phyloP scores from a whole-genome alignment of 1,284 basidiomycete species.

The Ustilago lituana region DNA sequence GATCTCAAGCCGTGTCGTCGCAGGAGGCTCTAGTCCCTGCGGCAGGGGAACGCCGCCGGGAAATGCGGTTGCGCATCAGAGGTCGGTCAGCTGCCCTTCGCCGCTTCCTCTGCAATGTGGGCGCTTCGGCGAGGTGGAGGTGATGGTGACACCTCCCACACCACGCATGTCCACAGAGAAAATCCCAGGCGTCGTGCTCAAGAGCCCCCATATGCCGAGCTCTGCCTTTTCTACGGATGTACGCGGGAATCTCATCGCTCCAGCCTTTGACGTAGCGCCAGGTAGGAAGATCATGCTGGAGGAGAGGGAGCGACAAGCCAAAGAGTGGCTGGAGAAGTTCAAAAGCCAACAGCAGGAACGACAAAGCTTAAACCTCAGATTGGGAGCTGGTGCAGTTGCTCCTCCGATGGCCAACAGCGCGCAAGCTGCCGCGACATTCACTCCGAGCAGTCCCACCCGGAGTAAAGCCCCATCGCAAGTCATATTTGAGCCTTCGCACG shows the following conservation, averaged over 20 bases:
- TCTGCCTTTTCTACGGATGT: slow-evolving; percentile 13
- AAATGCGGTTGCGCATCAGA: slow-evolving; percentile 8
- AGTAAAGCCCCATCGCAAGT: not conserved
- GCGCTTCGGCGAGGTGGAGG: slow-evolving; percentile 27
- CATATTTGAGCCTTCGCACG: not conserved
- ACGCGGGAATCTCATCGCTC: slow-evolving; percentile 21
- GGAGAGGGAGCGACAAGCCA: slow-evolving; percentile 20
- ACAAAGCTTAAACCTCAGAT: slow-evolving; percentile 5
- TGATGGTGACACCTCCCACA: slow-evolving; percentile 40
- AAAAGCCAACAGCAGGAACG: slow-evolving; percentile 16
- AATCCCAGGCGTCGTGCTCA: slow-evolving; percentile 22
- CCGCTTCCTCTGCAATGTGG: slow-evolving; percentile 8
- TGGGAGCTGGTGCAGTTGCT: slow-evolving; percentile 9
- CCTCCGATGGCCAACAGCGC: slow-evolving; percentile 18
- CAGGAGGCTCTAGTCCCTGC: not conserved
- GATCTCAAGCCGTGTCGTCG: slow-evolving; percentile 26
- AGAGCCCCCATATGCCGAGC: slow-evolving; percentile 10
- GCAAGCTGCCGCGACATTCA: slow-evolving; percentile 18
- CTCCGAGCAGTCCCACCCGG: slow-evolving; percentile 8
- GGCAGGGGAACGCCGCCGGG: not conserved
- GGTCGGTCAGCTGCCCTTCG: slow-evolving; percentile 37
- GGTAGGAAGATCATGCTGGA: slow-evolving; percentile 26
- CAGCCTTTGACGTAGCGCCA: slow-evolving; percentile 36
- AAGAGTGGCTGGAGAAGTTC: slow-evolving; percentile 17
- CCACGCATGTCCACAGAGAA: slow-evolving; percentile 21